Conservation (phyloP, 2,329 filamentous ascomycete species). For the Canariomyces notabilis region DNA sequence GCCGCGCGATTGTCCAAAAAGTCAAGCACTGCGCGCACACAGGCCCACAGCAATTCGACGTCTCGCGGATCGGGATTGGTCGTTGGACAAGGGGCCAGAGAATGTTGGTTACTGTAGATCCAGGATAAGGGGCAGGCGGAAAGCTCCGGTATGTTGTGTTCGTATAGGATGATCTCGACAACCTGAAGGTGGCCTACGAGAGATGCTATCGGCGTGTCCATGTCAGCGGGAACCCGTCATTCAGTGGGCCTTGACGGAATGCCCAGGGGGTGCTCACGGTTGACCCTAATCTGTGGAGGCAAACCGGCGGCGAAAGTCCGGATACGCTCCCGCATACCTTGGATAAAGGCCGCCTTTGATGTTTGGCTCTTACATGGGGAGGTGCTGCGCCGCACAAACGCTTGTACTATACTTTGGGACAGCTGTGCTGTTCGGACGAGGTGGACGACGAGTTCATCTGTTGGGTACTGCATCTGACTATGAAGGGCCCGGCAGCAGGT, state of each 20-base stretch:
- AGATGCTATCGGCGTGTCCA: constrained; percentile 24
- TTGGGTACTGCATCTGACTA: constrained; percentile 37
- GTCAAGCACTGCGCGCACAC: constrained; percentile 36
- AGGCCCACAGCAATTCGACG: constrained; percentile 42
- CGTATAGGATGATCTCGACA: constrained; percentile 44
- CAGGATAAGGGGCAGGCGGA: background rate
- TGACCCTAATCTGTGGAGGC: constrained; percentile 31
- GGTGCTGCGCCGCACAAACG: constrained; percentile 31
- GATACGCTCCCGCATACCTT: constrained; percentile 41
- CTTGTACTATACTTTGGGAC: constrained; percentile 41
- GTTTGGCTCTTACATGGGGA: constrained; percentile 27
- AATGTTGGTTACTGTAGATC: background rate
- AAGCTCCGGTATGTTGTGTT: constrained; percentile 39
- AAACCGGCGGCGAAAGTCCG: constrained; percentile 35
- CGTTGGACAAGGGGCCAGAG: constrained; percentile 26
- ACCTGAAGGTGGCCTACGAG: constrained; percentile 40
- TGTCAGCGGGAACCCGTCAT: background rate
- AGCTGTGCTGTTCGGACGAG: constrained; percentile 46
- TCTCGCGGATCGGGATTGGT: constrained; percentile 31
- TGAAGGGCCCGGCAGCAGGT: constrained; percentile 40
- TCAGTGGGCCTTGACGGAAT: background rate
- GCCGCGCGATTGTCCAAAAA: constrained; percentile 35
- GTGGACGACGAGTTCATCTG: constrained; percentile 41
- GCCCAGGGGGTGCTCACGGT: constrained; percentile 16
- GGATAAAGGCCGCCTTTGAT: constrained; percentile 38